These are phyloP conservation scores for Vanrija sp. DNA, from an alignment of 1,284 basidiomycete genomes.

Conservation along the genomic window DNA sequence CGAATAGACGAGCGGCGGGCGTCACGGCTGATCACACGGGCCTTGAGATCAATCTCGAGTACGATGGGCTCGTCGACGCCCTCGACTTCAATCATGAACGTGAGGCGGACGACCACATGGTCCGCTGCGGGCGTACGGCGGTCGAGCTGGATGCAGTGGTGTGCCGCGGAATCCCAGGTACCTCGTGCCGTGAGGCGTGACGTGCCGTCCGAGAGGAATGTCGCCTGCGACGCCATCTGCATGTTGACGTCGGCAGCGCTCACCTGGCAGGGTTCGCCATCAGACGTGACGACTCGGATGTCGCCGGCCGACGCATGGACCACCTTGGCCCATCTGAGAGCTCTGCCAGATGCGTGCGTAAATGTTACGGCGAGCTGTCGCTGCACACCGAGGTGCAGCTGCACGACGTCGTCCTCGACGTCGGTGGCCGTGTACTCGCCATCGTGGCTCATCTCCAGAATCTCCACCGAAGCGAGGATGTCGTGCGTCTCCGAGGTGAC, in stretches of 20 bases:
- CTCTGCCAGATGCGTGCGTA: slow-evolving; percentile 80
- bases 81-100: slow-evolving; percentile 75
- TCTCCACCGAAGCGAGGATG: slow-evolving; percentile 76
- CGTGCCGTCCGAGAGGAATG: slow-evolving; percentile 77
- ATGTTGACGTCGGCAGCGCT: slow-evolving; percentile 64
- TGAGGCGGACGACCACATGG: slow-evolving; percentile 71
- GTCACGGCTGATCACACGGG: slow-evolving; percentile 81
- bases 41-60: slow-evolving; percentile 80
- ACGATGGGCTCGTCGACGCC: slow-evolving; percentile 75
- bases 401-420: slow-evolving; percentile 80
- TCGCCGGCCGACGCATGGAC: slow-evolving; percentile 51
- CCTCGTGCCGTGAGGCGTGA: slow-evolving; percentile 64
- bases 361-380: slow-evolving; percentile 72
- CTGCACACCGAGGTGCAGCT: slow-evolving; percentile 88
- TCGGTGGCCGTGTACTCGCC: slow-evolving; percentile 81
- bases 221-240: slow-evolving; percentile 61
- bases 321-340: slow-evolving; percentile 79
- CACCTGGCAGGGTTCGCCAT: slow-evolving; percentile 71
- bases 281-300: slow-evolving; percentile 77
- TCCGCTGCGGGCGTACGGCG: slow-evolving; percentile 73
- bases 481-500: slow-evolving; percentile 85
- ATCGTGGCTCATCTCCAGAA: slow-evolving; percentile 78
- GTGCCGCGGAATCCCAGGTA: slow-evolving; percentile 90
- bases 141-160: slow-evolving; percentile 82
- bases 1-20: slow-evolving; percentile 66